Evolutionary conservation across 2,329 filamentous ascomycete species (phyloP).

Genomic region (Fonsecaea pugnacius): DNA sequence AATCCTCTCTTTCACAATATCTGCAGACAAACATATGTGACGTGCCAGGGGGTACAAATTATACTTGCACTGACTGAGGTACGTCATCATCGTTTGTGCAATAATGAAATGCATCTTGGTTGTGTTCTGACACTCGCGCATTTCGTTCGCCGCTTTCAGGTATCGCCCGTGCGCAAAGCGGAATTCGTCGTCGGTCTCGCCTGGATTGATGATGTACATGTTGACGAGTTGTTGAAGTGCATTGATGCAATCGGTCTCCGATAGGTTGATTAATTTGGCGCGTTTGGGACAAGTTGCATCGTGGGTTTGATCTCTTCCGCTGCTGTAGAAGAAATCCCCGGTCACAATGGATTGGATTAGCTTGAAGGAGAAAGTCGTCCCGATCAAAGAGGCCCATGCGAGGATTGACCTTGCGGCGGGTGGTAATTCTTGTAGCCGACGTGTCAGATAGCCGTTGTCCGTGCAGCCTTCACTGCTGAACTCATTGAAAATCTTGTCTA

Average conservation of each 20-base stretch:
- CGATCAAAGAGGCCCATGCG: constrained; percentile 83
- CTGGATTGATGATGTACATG: constrained; percentile 78
- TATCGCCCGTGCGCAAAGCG: constrained; percentile 89
- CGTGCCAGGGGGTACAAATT: constrained; percentile 74
- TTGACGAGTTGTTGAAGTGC: constrained; percentile 83
- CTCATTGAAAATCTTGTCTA: constrained; percentile 83
- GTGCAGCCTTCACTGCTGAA: constrained; percentile 82
- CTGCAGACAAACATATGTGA: constrained; percentile 78
- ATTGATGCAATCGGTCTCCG: constrained; percentile 70
- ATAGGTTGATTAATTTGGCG: constrained; percentile 59
- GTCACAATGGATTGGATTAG: constrained; percentile 76
- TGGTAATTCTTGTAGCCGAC: constrained; percentile 76
- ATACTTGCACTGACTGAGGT: constrained; percentile 64
- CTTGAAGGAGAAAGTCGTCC: constrained; percentile 81
- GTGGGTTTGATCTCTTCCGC: constrained; percentile 42
- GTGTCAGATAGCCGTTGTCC: constrained; percentile 80
- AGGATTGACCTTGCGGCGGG: constrained; percentile 75
- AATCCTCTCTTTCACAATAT: constrained; percentile 72
- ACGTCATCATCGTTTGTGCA: constrained; percentile 77
- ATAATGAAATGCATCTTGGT: constrained; percentile 90
- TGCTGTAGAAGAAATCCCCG: constrained; percentile 69
- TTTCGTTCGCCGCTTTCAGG: constrained; percentile 70
- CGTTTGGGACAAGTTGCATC: constrained; percentile 46
- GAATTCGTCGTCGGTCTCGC: constrained; percentile 84
- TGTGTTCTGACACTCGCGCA: constrained; percentile 69